Base-by-base conservation (phyloP, 345 rosid species). In the Rubroshorea leprosula region DNA sequence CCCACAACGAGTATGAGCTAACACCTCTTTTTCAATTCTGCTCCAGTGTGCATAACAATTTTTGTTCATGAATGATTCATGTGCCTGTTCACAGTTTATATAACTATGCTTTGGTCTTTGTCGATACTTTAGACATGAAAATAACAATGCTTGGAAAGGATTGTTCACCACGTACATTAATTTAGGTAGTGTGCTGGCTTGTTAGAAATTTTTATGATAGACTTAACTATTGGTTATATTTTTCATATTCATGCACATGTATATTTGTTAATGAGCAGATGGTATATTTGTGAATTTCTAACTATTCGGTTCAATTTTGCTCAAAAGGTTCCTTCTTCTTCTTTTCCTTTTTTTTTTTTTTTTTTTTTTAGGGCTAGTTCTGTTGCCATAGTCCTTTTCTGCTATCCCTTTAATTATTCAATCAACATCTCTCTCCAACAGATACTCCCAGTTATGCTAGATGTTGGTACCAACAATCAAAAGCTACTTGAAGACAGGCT, bases 371-470 rank as follows among this genome's bases (percentile, higher is more conserved):
- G 7, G 7, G 41, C 9, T 35, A 35, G n/a, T 35, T 35, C 12
- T 35, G 39, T 52, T 58, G 35, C 17, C n/a, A 10, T 41, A 51
- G 23, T 51, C 23, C 16, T 26, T 25, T 51, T 43, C 54, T 49
- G 44, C 31, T 63, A 17, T 43, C 25, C 62, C 66, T 51, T 53
- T 44, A 23, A 58, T 56, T 21, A 60, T 55, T 72, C 7, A 57
- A 60, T 49, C 38, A 19, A 41, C 41, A 21, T 63, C 38, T 54
- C 24, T 65, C 63, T 46, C 51, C 55, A n/a, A 26, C 76, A 93
- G 99, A 77, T 89, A 66, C 86, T 93, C 57, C 99, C 99, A 1
- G 74, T 93, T 63, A 93, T 93, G 97, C 69, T 93, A 41, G 99
- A 93, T 65, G 96, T 93, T 54, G 99, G 97, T 3, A 93, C 97